Base-by-base conservation (phyloP, 2,329 filamentous ascomycete genomes). In the Fonsecaea erecta region DNA sequence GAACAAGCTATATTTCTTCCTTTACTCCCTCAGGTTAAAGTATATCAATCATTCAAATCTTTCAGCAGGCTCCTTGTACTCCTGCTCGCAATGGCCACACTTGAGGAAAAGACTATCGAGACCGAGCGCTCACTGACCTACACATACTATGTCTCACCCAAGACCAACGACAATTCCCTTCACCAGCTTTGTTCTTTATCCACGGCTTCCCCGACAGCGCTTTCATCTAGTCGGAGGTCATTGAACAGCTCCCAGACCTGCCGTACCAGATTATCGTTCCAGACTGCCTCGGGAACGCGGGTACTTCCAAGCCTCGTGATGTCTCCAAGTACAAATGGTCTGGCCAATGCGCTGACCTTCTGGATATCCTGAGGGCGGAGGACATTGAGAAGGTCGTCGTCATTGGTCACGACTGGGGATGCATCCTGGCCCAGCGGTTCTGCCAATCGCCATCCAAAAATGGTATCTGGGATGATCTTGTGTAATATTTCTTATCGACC, bases 131-230 rank as follows among this genome's bases (percentile, higher is more conserved):
- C 58, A 30, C 40, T 66, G 65, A 77, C 72, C 16, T 83, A 82
- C 71, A 76, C 74, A 12, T 82, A 81, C 72, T 81, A 81, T 14
- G 71, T 74, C 21, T 70, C 72, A 30, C 30, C 55, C 43, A 64
- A 71, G 57, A 69, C 18, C 9, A 40, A 72, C 63, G 46, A 48
- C 8, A 62, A 58, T 48, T 21, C 52, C 48, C 66, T 71, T 70
- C 73, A 63, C 73, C 75, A 2, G 75, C 77, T 1, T 71, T 81
- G 46, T 65, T 82, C 12, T 75, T 83, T 26, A 72, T 80, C 18
- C 84, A 85, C 73, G 83, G 83, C 63, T 85, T 79, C 70, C 83
- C 83, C 4, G 81, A 83, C 67, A 73, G 76, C 43, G 79, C 81
- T 0, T 73, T 74, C 1, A 73, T 83, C 28, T 85, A 81, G 82